phyloP scores from a whole-genome alignment of 108 stramenopile genomes.

The Nitzschia sp. region DNA sequence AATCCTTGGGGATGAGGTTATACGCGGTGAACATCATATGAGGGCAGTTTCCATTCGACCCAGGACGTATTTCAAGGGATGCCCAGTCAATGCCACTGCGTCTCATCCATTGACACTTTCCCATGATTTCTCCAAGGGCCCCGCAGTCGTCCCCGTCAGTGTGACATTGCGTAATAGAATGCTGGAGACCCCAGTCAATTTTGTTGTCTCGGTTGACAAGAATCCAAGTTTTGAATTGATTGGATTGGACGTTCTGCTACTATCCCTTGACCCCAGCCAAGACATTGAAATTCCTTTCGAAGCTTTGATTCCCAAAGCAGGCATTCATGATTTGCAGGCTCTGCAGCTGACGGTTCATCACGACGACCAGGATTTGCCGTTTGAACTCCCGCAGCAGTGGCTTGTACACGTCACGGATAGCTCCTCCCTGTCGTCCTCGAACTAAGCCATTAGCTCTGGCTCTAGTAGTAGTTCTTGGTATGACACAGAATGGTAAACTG shows the following conservation, averaged over 20 bases:
- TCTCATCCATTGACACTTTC: slow-evolving; percentile 47
- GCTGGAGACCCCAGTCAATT: slow-evolving; percentile 51
- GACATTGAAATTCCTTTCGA: slow-evolving; percentile 62
- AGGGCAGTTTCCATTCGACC: slow-evolving; percentile 58
- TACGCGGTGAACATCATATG: slow-evolving; percentile 68
- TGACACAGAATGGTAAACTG: no score
- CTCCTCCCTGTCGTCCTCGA: no score
- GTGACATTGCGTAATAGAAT: slow-evolving; percentile 65
- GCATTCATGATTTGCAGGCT: slow-evolving; percentile 75
- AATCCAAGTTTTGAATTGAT: slow-evolving; percentile 56
- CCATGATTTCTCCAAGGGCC: slow-evolving; percentile 66
- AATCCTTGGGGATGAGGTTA: slow-evolving; percentile 33
- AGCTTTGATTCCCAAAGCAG: slow-evolving; percentile 54
- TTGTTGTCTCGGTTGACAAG: slow-evolving; percentile 60
- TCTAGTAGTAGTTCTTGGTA: no score
- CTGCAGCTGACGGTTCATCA: slow-evolving; percentile 19
- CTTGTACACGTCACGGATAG: slow-evolving; percentile 13
- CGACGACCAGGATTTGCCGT: not conserved
- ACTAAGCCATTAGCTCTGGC: no score
- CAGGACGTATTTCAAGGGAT: slow-evolving; percentile 44
- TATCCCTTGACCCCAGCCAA: slow-evolving; percentile 54
- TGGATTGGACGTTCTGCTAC: slow-evolving; percentile 48
- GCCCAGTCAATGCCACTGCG: slow-evolving; percentile 66
- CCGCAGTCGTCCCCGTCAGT: slow-evolving; percentile 53
- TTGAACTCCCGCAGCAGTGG: slow-evolving; percentile 20